phyloP scores from a whole-genome alignment of 176 grass and related monocot species.

The Aegilops tauschii region DNA sequence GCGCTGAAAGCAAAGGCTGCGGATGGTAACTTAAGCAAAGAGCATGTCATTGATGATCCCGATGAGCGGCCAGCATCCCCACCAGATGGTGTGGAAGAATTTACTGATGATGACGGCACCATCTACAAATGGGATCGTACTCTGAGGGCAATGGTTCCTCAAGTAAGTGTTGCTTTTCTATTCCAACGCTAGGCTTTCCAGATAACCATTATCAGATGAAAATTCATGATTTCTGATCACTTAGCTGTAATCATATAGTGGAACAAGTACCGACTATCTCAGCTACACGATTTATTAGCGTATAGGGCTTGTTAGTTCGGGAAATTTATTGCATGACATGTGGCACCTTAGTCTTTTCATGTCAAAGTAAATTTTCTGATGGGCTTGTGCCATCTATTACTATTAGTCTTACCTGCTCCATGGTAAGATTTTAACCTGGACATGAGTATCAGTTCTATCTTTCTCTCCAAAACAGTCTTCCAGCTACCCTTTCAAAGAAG shows the following conservation, averaged over 20 bases:
- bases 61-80: slow-evolving; percentile 74
- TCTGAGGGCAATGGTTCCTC: slow-evolving; percentile 87
- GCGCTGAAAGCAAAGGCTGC: slow-evolving; percentile 42
- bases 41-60: slow-evolving; percentile 5
- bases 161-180: slow-evolving; percentile 58
- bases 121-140: slow-evolving; percentile 90
- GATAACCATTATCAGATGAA: neutral
- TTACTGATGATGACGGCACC: slow-evolving; percentile 93
- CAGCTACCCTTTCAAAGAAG: neutral
- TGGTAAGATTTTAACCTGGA: neutral
- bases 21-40: slow-evolving; percentile 1
- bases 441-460: neutral
- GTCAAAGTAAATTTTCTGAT: neutral
- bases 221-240: neutral
- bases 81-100: slow-evolving; percentile 90
- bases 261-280: neutral
- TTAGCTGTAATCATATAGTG: neutral
- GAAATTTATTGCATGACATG: neutral
- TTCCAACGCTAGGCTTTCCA: neutral
- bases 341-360: slow-evolving; percentile 1
- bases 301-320: neutral
- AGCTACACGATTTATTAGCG: neutral
- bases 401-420: neutral
- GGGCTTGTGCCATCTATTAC: neutral
- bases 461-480: slow-evolving; percentile 3